Evolutionary conservation across 345 rosid genomes (phyloP), one percentile per base, ranked within the genome.

Genomic region (Boechera stricta): DNA sequence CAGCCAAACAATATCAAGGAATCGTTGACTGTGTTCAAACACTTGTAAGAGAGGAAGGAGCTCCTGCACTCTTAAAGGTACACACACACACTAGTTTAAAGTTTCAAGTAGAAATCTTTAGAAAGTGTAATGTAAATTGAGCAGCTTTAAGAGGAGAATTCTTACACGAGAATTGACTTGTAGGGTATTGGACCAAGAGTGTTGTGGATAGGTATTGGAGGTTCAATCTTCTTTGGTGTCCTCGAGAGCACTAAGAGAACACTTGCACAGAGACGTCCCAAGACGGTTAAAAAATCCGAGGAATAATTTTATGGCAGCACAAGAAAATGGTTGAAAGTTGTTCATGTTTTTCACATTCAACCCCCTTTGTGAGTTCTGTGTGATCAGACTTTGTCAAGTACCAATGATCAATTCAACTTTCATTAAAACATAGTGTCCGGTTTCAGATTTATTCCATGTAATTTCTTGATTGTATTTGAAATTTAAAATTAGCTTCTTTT

Each of bases 171-270:
- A 26, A 31, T 35, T 47, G 54, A 56, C 54, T 49, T 66, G 60
- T 48, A 93, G 98, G 98, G 98, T 73, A 86, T 93, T 10, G 92
- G 84, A 31, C 97, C 94, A 24, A 90, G 98, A 80, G 92, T 91
- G 60, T 51, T 91, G 80, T 93, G 98, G 98, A 90, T 91, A 48
- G 98, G 98, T 55, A 88, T 93, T 36, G 98, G 96, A 0, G 98
- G 96, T 56, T 91, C 98, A 5, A 90, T 91, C 68, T 92, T 92
- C 75, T 92, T 94, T 31, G 92, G 98, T 1, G 92, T 94, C 57
- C 83, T 94, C 2, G 98, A 94, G 81, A 81, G 93, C 72, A 89
- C 97, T 3, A 94, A 92, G 86, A 86, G 88, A 62, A 18, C 80
- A 24, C 95, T 92, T 52, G 91, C 88, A 7, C 76, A 88, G 67